Evolutionary conservation across 2,329 filamentous ascomycete genomes (phyloP).

Genomic region (Xylariaceae sp.): DNA sequence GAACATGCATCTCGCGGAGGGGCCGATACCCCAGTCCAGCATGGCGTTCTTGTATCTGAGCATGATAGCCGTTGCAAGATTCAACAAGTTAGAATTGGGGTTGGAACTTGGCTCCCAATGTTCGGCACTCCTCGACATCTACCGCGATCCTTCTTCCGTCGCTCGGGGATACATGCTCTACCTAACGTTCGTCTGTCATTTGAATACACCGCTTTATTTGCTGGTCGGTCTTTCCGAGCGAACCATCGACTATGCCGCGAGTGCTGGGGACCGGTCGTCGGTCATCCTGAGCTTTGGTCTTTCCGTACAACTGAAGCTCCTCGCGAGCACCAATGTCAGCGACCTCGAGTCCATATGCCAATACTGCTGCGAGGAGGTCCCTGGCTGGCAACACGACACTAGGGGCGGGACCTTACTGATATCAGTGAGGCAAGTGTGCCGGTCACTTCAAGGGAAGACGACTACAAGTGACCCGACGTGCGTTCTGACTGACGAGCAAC

Average conservation of each 20-base stretch:
- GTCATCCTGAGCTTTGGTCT: conserved; percentile 68
- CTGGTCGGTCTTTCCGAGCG: conserved; percentile 57
- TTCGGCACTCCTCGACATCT: conserved; percentile 59
- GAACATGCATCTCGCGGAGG: conserved; percentile 57
- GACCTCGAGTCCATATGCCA: conserved; percentile 67
- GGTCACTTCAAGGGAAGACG: conserved; percentile 73
- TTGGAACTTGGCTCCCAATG: conserved; percentile 59
- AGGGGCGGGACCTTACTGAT: conserved; percentile 67
- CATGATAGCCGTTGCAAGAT: conserved; percentile 62
- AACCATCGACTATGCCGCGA: conserved; percentile 60
- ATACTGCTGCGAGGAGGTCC: conserved; percentile 68
- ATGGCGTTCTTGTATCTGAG: conserved; percentile 64
- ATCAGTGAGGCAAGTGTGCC: conserved; percentile 58
- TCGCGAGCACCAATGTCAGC: conserved; percentile 60
- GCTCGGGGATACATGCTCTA: conserved; percentile 66
- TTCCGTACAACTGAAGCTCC: conserved; percentile 61
- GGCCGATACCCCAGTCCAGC: conserved; percentile 64
- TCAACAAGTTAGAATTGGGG: conserved; percentile 65
- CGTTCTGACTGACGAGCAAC: conserved; percentile 64
- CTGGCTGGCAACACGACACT: conserved; percentile 65
- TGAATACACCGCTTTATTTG: conserved; percentile 56
- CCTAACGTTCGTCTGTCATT: conserved; percentile 63
- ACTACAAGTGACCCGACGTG: conserved; percentile 42
- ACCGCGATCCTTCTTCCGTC: conserved; percentile 58
- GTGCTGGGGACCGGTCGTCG: conserved; percentile 64